A percentile compares a stretch with the other conserved stretches of the same genome.
phyloP scores from a whole-genome alignment of 768 basidiomycete species.

The Tubosaeta sp. region DNA sequence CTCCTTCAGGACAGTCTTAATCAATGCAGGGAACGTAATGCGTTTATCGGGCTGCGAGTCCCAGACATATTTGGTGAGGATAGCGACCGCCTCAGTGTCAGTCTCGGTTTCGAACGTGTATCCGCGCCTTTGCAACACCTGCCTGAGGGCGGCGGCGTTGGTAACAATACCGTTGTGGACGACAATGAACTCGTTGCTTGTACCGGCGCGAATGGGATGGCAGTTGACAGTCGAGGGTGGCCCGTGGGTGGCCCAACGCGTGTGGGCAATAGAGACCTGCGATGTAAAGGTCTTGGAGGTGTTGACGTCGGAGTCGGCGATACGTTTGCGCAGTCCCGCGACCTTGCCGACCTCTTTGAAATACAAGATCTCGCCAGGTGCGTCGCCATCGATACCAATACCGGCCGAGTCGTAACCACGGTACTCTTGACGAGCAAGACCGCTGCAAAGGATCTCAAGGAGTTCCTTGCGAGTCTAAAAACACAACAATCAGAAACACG shows the following conservation, averaged over 20 bases:
- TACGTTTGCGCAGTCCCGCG: conserved; percentile 84
- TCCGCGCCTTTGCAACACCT: conserved; percentile 93
- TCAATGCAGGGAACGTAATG: conserved; percentile 81
- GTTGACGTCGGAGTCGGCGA: conserved; percentile 65
- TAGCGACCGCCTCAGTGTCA: conserved; percentile 96
- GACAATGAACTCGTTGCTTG: conserved; percentile 77
- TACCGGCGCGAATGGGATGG: conserved; percentile 89
- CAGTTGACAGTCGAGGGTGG: conserved; percentile 85
- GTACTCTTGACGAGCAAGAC: conserved; percentile 94
- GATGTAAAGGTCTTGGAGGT: conserved; percentile 72
- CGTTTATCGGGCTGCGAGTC: conserved; percentile 87
- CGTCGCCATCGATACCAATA: conserved; percentile 88
- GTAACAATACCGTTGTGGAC: conserved; percentile 99
- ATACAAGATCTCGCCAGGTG: conserved; percentile 65
- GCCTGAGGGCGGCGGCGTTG: conserved; percentile 81
- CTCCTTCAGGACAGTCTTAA: conserved; percentile 96
- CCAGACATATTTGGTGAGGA: conserved; percentile 93
- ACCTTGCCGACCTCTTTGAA: conserved; percentile 99
- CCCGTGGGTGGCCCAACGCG: conserved; percentile 99
- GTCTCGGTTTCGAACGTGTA: conserved; percentile 94
- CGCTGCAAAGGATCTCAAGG: conserved; percentile 85
- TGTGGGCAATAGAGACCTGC: conserved; percentile 97
- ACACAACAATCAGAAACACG: conserved; percentile 9
- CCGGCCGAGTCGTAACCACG: conserved; percentile 98
- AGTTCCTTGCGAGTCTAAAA: conserved; percentile 81